Base-by-base conservation (phyloP, 2,329 filamentous ascomycete species). In the Hirsutella rhossiliensis region DNA sequence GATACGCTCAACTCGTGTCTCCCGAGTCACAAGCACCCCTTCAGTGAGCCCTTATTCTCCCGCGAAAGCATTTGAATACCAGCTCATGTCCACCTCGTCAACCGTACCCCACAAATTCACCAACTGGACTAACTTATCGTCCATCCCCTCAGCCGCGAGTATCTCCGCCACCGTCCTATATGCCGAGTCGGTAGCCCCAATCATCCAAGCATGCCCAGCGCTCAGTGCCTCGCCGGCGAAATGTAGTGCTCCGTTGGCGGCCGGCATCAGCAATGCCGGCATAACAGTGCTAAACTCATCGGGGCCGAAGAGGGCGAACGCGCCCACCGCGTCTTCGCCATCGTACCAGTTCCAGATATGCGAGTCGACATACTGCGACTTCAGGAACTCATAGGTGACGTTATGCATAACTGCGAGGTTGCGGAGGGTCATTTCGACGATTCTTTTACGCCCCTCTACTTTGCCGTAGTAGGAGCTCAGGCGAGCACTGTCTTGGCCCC, bases 171-270 rank as follows among this genome's bases (percentile, higher is more conserved):
- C 53, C 11, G 46, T 47, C 38, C 52, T 47, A 44, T 49, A 56
- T 1, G 53, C 54, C 19, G 50, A 52, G 38, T 56, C 54, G n/a
- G 54, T 46, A 28, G 54, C 54, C 3, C 53, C 53, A 18, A 54
- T 51, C 32, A 56, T 54, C 54, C 53, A 56, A 2, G 50, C 50
- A 34, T 56, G 53, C 2, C 51, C 53, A 0, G 52, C 51, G 40
- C 53, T 55, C n/a, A 56, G 43, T 12, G 54, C 53, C 44, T 56
- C 54, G 11, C 53, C 54, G 11, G 48, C 51, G n/a, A 54, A 54
- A 30, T 56, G 54, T 47, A 56, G 43, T 20, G 49, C 49, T 0
- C 54, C 52, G n/a, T 50, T 15, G 18, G 49, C 52, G 5, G 49
- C 50, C 1, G 54, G 54, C n/a, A 36, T 46, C 50, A 55, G 48